Evolutionary conservation across 805 yeast genomes (phyloP), one percentile per base, ranked within the genome.

Genomic region (Alloascoidea hylecoeti): DNA sequence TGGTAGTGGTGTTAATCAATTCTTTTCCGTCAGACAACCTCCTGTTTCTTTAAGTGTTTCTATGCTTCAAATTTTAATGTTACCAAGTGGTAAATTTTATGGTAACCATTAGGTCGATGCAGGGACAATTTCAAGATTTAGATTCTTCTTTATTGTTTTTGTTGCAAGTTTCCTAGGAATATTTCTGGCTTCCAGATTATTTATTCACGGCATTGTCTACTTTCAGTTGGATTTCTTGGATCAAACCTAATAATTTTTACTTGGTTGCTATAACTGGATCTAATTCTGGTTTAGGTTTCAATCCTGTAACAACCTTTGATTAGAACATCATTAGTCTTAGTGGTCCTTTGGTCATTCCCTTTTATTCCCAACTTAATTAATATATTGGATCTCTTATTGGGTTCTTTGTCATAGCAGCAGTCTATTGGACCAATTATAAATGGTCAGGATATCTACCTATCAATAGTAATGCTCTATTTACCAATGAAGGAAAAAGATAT

Each of bases 131-230:
- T 57, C 72, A 3, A 61, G 76, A 39, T 66, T 63, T 46, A 57
- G 52, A 39, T 68, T 73, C 45, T 77, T 77, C 55, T 42, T 61
- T 18, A 38, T 58, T 28, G 61, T 60, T 2, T 60, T 71, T 38
- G 37, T 46, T 13, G 51, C 55, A 13, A 51, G 65, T 16, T 75
- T 75, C 45, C 43, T 66, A n/a, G n/a, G n/a, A n/a, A 3, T 78
- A 76, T 68, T 72, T 72, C 49, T 77, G 79, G 75, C 55, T 79
- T 45, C 84, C 85, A 3, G 79, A 76, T 39, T 77, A 61, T 48
- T 58, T 80, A 16, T 76, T 76, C 57, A 58, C 61, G 12, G 83
- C 74, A 1, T 61, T 79, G 40, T 64, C 75, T 0, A 68, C 69
- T 47, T 78, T 80, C 55, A 69, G 64, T 46, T 75, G 80, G 81